A percentile compares a stretch with the other conserved stretches of the same genome.
These are phyloP conservation scores for Monosporascus sp. DNA, from an alignment of 2,329 filamentous ascomycete genomes.

Conservation along the genomic window DNA sequence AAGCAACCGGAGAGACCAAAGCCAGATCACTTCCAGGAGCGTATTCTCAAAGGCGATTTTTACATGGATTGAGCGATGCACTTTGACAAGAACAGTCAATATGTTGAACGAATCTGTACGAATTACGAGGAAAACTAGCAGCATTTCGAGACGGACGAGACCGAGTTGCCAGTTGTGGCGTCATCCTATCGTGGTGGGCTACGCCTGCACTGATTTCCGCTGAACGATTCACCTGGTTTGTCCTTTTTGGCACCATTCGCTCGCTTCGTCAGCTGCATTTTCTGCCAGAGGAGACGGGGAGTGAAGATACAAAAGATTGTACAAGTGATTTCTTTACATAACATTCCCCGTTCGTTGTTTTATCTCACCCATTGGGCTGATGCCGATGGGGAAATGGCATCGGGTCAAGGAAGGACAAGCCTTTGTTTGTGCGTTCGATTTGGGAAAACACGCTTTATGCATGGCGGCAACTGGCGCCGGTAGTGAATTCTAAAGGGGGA, in stretches of 20 bases:
- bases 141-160: neutral
- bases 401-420: neutral
- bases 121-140: neutral
- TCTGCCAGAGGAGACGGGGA: neutral
- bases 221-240: neutral
- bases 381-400: neutral
- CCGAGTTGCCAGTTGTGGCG: neutral
- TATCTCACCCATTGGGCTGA: neutral
- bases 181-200: neutral
- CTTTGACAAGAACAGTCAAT: neutral
- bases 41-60: slow-evolving; percentile 95
- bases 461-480: neutral
- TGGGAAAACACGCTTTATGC: neutral
- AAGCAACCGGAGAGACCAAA: slow-evolving; percentile 53
- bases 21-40: slow-evolving; percentile 92
- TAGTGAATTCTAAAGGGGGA: neutral
- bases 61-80: slow-evolving; percentile 73
- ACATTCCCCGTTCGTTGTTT: neutral
- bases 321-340: neutral
- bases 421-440: neutral
- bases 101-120: neutral
- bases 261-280: neutral
- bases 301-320: neutral
- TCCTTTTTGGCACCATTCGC: neutral
- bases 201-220: neutral